phyloP scores from a whole-genome alignment of 2,329 filamentous ascomycete genomes.

The Orbilia blumenaviensis region DNA sequence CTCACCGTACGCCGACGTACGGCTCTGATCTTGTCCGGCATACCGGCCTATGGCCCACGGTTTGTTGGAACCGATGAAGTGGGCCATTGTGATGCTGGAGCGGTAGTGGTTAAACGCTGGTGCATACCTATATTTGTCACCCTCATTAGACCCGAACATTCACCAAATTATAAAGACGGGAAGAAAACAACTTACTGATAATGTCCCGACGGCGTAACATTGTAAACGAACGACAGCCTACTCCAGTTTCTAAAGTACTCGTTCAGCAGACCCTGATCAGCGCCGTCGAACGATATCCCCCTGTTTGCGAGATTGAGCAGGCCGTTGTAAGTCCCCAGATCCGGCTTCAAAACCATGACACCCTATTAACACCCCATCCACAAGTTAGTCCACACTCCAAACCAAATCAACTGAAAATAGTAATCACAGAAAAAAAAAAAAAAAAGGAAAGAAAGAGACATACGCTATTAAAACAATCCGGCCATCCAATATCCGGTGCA shows the following conservation, averaged over 20 bases:
- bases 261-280: slow-evolving; percentile 94
- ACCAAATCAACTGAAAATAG: too few species aligned
- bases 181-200: slow-evolving; percentile 79
- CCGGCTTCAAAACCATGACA: slow-evolving; percentile 88
- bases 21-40: slow-evolving; percentile 61
- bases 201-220: slow-evolving; percentile 93
- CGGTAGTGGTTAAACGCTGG: slow-evolving; percentile 94
- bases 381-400: background rate
- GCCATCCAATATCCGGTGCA: slow-evolving; percentile 96
- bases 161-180: too few species aligned
- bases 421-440: background rate
- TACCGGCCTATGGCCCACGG: slow-evolving; percentile 79
- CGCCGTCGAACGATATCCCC: slow-evolving; percentile 94
- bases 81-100: slow-evolving; percentile 85
- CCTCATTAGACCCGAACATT: slow-evolving; percentile 2
- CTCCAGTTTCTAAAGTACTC: slow-evolving; percentile 91
- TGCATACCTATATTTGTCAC: slow-evolving; percentile 69
- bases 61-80: slow-evolving; percentile 93
- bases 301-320: slow-evolving; percentile 82
- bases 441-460: slow-evolving; percentile 3
- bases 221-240: slow-evolving; percentile 92
- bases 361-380: slow-evolving; percentile 67
- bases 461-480: slow-evolving; percentile 91
- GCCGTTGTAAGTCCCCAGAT: slow-evolving; percentile 86
- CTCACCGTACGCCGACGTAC: slow-evolving; percentile 77